phyloP scores from a whole-genome alignment of 768 basidiomycete species.

The Pholiota molesta region DNA sequence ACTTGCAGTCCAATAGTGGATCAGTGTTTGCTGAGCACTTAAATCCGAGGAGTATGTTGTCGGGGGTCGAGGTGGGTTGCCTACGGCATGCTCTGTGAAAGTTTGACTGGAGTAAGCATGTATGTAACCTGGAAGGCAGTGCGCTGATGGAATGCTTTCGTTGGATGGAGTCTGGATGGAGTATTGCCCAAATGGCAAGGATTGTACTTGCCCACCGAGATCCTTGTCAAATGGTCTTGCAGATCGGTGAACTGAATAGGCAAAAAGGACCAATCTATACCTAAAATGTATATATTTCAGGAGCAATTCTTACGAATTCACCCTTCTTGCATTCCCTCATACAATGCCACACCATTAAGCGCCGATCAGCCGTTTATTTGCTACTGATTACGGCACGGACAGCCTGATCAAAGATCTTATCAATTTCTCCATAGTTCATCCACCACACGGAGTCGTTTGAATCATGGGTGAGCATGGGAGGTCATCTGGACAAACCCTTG shows the following conservation, averaged over 20 bases:
- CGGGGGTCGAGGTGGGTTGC: background rate
- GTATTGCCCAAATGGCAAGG: background rate
- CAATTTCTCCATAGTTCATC: background rate
- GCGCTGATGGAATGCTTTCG: background rate
- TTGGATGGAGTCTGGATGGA: background rate
- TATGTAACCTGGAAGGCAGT: too few relatives aligned
- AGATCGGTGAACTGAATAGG: too few relatives aligned
- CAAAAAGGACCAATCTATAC: too few relatives aligned
- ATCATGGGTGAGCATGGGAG: too few relatives aligned
- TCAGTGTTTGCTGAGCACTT: background rate
- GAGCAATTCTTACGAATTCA: too few relatives aligned
- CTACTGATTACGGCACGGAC: background rate
- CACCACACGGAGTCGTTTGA: too few relatives aligned
- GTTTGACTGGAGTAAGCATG: background rate
- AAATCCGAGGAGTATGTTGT: background rate
- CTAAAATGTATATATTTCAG: too few relatives aligned
- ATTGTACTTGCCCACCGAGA: too few relatives aligned
- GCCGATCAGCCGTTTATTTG: background rate
- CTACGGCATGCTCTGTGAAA: background rate
- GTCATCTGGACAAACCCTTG: too few relatives aligned
- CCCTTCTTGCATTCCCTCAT: too few relatives aligned
- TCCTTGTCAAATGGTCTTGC: too few relatives aligned
- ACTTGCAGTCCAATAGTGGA: too few relatives aligned
- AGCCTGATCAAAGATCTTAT: background rate
- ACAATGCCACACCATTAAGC: background rate